A percentile compares a stretch with the other conserved stretches of the same genome.
phyloP scores from a whole-genome alignment of 116 monocot genomes.

The Thalassia testudinum region DNA sequence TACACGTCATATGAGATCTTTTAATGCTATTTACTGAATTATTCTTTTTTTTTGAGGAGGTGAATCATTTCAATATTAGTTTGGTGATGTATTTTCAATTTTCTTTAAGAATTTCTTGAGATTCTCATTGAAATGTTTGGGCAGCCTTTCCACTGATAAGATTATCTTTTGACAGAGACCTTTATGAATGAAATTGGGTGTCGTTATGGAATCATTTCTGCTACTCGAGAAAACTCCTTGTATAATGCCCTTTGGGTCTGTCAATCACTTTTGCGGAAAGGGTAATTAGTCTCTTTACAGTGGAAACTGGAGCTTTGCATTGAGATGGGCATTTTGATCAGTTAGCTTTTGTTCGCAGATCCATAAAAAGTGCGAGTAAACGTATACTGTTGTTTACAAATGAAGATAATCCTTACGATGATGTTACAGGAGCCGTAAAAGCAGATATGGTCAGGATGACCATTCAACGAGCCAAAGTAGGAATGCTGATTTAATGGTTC shows the following conservation, averaged over 20 bases:
- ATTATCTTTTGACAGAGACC: constrained; percentile 18
- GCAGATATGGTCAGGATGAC: constrained; percentile 89
- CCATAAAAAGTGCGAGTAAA: constrained; percentile 49
- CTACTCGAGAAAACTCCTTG: constrained; percentile 70
- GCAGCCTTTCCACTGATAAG: no score
- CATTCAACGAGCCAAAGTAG: constrained; percentile 80
- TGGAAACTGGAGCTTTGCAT: no score
- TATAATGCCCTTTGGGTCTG: constrained; percentile 96
- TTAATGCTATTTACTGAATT: no score
- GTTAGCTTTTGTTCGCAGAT: constrained; percentile 16
- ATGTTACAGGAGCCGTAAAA: constrained; percentile 42
- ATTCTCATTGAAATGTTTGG: no score
- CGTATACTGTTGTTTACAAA: constrained; percentile 82
- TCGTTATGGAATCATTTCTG: constrained; percentile 48
- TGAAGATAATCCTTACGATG: constrained; percentile 89
- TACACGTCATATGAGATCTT: no score
- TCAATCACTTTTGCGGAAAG: constrained; percentile 78
- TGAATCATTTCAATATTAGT: no score
- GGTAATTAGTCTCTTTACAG: constrained; percentile 21
- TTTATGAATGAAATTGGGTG: constrained; percentile 63
- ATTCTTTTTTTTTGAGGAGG: no score
- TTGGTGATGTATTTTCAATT: no score
- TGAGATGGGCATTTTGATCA: no score
- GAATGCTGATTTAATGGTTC: no score
- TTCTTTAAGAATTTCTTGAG: no score